These are phyloP conservation scores for Aegilops umbellulata DNA, from an alignment of 176 grass and related monocot genomes.

Conservation along the genomic window DNA sequence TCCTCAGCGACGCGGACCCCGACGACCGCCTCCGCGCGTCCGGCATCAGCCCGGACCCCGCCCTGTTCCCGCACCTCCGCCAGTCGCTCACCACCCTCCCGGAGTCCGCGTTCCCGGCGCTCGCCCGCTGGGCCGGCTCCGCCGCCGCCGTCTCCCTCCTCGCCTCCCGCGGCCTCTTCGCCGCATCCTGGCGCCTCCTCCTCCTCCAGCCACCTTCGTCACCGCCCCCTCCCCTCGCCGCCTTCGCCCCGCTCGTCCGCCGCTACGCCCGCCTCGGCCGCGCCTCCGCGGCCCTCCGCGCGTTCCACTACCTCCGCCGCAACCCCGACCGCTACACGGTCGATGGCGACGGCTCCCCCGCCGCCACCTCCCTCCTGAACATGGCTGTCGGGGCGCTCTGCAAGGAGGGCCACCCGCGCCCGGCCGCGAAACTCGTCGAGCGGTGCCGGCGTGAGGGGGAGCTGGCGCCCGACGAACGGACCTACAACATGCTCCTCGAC, in stretches of 20 bases:
- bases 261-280: constrained; percentile 56
- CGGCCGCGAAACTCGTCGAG: constrained; percentile 46
- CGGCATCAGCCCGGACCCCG: constrained; percentile 21
- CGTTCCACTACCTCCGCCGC: constrained; percentile 50
- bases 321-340: constrained; percentile 39
- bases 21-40: constrained; percentile 1
- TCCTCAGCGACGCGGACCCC: constrained; percentile 11
- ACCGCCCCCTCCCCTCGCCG: constrained; percentile 36
- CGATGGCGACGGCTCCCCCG: neutral
- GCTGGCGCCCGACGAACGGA: constrained; percentile 35
- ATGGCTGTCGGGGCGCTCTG: constrained; percentile 71
- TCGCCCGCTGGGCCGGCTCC: constrained; percentile 59
- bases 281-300: constrained; percentile 50
- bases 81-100: constrained; percentile 28
- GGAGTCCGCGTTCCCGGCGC: constrained; percentile 34
- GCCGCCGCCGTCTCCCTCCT: constrained; percentile 54
- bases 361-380: constrained; percentile 28
- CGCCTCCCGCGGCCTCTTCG: constrained; percentile 51
- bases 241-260: constrained; percentile 66
- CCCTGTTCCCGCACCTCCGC: constrained; percentile 37
- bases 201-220: neutral
- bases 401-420: constrained; percentile 64
- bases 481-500: constrained; percentile 72
- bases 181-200: constrained; percentile 65
- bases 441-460: constrained; percentile 40